Base-by-base conservation (phyloP, 2,329 filamentous ascomycete species). In the Xylariaceae sp. region DNA sequence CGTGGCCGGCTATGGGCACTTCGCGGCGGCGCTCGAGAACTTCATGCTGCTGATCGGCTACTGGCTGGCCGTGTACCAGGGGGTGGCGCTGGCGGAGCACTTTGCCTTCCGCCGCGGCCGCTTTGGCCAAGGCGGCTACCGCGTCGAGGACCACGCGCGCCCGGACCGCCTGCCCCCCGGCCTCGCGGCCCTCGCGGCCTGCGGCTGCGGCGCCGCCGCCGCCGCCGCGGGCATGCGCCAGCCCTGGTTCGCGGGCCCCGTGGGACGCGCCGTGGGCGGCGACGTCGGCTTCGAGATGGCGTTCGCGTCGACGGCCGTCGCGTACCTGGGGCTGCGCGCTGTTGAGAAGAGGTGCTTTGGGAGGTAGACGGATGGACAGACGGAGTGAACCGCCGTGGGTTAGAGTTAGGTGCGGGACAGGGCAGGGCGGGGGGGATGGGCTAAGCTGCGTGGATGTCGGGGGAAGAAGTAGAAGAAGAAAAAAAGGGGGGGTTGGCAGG, bases 1-100 rank as follows among this genome's bases (percentile, higher is more conserved):
- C 7, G 80, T 87, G 33, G 78, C 80, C 0, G 82, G 78, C 2
- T 84, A 83, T 59, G 59, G 58, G 4, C 65, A 79, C 50, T 85
- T 85, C 53, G 73, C 77, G 43, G 52, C 56, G 5, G 70, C 81
- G 3, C 65, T 86, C 11, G 70, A 80, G 52, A 80, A 83, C 57
- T 83, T 86, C 59, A 82, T 86, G 75, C 58, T 74, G 40, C 53
- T 79, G 32, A 77, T 78, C 40, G 74, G 73, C 2, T 87, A 86
- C 63, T 87, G 82, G 80, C 67, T 86, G 2, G 75, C 80, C 30
- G 83, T 86, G 47, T 87, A 86, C 59, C 72, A 76, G 43, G 79
- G 72, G 29, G 73, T 86, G 42, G 64, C 72, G 1, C 53, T 85
- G 13, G 62, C 68, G 2, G 81, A 86, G 35, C 81, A 86, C 58